Base-by-base conservation (phyloP, 2,329 filamentous ascomycete genomes). In the Aspergillus pseudoterreus region DNA sequence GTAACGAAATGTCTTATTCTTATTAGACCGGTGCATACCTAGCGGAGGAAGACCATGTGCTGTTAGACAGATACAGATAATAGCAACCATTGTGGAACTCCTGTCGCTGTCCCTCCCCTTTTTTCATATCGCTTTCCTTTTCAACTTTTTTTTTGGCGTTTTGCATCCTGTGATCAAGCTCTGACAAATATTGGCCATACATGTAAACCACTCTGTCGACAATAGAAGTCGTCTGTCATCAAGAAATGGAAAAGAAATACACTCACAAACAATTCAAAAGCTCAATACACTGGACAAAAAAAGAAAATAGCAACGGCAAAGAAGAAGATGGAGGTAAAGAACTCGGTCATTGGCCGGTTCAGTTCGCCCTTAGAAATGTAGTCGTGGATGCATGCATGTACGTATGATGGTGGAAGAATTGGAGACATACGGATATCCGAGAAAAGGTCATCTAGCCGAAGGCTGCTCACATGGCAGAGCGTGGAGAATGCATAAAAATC, bases 401-500 rank as follows among this genome's bases (percentile, higher is more conserved):
- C 12, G 14, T 38, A 38, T 38, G 10, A 12, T 17, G 14, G 12
- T 36, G 44, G 44, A n/a, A 46, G 8, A 32, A 38, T 17, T 38
- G 35, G 15, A 36, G 22, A 19, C 36, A 30, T 47, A 36, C 33
- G 36, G 39, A 47, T 41, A 27, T 32, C 24, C 22, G 32, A 47
- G 35, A 22, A 6, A 30, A 30, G 8, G 27, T 30, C 27, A 11
- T 21, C 19, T 17, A 30, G 14, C 19, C 35, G 15, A 22, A 21
- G 46, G 22, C 35, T 30, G 24, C 24, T 10, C 6, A 43, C 36
- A 45, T 21, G 42, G 62, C 65, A 11, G 70, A 71, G 19, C 64
- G 67, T 45, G 70, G 66, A 38, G 69, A 69, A 15, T 66, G 65
- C 42, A 69, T 56, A 33, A 64, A 51, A 38, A 74, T 63, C 53